Base-by-base conservation (phyloP, 1,284 basidiomycete species). In the Puccinia hordei region DNA sequence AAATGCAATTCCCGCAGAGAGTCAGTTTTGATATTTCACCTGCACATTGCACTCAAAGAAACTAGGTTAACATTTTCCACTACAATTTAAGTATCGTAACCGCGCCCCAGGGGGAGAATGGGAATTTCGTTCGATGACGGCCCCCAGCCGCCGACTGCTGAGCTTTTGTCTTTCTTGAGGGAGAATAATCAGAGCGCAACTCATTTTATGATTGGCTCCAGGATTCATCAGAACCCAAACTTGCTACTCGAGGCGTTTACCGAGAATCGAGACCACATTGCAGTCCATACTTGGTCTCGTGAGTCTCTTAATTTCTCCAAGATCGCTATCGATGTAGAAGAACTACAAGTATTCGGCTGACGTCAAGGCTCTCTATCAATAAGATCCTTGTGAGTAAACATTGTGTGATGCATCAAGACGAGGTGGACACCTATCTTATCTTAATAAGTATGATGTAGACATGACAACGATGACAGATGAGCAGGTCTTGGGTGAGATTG, bases 171-270 rank as follows among this genome's bases (percentile, higher is more conserved):
- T 38, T 80, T 80, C 49, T 73, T 80, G 27, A 49, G 35, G 38
- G 19, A 65, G n/a, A 88, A 93, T 80, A 88, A 90, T 75, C 85
- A 90, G 80, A 88, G 85, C 10, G 89, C 90, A 1, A 94, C 93
- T 0, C 92, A 94, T 85, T 94, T 94, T 85, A 89, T 93, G 87
- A 94, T 95, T 83, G 93, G 93, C 38, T 83, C 87, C 44, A 91
- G 92, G 84, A 91, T 94, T 82, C 83, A 91, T 44, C 81, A 85
- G 71, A 87, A 91, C 84, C 88, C 89, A 12, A 84, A 87, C 35
- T 83, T 88, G 68, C 92, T 93, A 85, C 81, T 86, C 77, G 83
- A 85, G 17, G 89, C 89, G 2, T 90, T 89, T 83, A 85, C 87
- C 61, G 83, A 88, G 33, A 87, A 87, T 73, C 86, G 88, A 4